Base-by-base conservation (phyloP, 164 flowering plant species). In the Piper longum region DNA sequence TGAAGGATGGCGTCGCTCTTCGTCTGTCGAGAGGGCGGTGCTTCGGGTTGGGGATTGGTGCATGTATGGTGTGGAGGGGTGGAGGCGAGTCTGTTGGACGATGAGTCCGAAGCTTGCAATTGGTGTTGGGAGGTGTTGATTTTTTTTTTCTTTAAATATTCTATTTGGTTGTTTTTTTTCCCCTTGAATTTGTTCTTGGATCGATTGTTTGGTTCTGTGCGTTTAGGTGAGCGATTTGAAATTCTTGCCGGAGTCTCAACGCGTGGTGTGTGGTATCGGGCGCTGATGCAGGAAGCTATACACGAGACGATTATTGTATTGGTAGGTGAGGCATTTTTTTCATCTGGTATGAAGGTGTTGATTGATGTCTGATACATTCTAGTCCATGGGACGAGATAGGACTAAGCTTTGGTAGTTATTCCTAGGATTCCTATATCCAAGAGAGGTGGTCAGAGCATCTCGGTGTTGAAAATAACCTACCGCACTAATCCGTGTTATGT, bases 41-140 rank as follows among this genome's bases (percentile, higher is more conserved):
- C 70, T 90, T 60, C 59, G 62, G 3, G 75, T 88, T 57, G 99
- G 95, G 55, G 95, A 84, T 71, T 83, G 99, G 58, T 43, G 73
- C 5, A 72, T 63, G 66, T 93, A 86, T 63, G 99, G 99, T 0
- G 70, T 88, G 48, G 70, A 77, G 4, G 75, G 66, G 76, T 75
- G 2, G 89, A 93, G 72, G 92, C 88, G 14, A 89, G 90, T 82
- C 79, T 88, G 55, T 71, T 93, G 80, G 96, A 93, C 71, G 99
- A 93, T 70, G 79, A 79, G 12, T 54, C 80, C 0, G 79, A 66
- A 36, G 69, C 81, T 5, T 84, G 87, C 65, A 85, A 88, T n/a
- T 90, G 97, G 97, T 93, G 95, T 60, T 93, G 99, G 99, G 99
- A 93, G 99, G 99, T 93, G 52, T 55, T 42, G 36, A 16, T 64